phyloP scores from a whole-genome alignment of 2,329 filamentous ascomycete species.

The Stromatinia cepivora region DNA sequence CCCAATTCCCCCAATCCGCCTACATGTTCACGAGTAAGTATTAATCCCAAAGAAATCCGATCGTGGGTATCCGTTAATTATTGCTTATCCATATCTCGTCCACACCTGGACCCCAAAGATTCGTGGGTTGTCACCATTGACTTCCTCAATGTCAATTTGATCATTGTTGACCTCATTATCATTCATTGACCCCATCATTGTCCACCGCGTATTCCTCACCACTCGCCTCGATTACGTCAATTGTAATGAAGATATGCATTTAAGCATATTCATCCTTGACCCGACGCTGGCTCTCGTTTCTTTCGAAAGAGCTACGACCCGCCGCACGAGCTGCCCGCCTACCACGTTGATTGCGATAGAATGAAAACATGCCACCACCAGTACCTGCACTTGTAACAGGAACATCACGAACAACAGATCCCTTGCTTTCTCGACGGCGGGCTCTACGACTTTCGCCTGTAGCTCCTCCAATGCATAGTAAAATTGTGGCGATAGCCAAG shows the following conservation, averaged over 20 bases:
- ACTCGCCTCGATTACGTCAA: not conserved
- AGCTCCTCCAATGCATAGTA: conserved; percentile 64
- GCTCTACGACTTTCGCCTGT: not conserved
- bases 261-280: conserved; percentile 24
- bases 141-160: not conserved
- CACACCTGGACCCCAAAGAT: not conserved
- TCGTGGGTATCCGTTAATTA: not conserved
- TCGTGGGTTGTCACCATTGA: not conserved
- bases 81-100: not conserved
- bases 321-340: not conserved
- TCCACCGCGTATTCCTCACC: not conserved
- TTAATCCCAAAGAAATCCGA: not conserved
- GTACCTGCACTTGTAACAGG: not conserved
- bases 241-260: not conserved
- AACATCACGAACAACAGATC: not conserved
- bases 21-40: not conserved
- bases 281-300: conserved; percentile 13
- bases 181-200: too few relatives aligned
- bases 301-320: conserved; percentile 8
- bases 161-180: not conserved
- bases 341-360: conserved; percentile 19
- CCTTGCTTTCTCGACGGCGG: not conserved
- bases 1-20: too few relatives aligned
- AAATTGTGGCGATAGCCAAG: conserved; percentile 63
- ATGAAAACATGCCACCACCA: not conserved